Percentiles rank a stretch among this genome's conserved stretches.
phyloP scores from a whole-genome alignment of 2,329 filamentous ascomycete genomes.

The Cadophora malorum region DNA sequence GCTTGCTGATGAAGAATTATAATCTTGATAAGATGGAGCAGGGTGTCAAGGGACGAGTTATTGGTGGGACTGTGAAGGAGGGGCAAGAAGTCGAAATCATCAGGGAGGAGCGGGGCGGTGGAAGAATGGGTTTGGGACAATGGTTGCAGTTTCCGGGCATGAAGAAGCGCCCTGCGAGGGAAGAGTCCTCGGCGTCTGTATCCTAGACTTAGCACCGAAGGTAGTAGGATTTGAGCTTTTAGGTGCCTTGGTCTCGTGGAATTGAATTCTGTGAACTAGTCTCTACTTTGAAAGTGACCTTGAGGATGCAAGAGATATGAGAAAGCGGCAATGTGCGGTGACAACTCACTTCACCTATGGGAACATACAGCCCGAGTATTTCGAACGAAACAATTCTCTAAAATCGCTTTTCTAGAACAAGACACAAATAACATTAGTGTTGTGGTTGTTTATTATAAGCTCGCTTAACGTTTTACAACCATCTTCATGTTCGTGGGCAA shows the following conservation, averaged over 20 bases:
- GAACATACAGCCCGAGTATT: no score
- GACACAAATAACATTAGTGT: no score
- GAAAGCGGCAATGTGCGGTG: no score
- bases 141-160: slow-evolving; percentile 22
- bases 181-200: neutral
- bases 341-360: no score
- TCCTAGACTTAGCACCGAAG: neutral
- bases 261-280: neutral
- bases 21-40: slow-evolving; percentile 49
- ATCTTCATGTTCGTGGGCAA: no score
- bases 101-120: slow-evolving; percentile 6
- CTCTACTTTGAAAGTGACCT: no score
- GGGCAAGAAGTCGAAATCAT: slow-evolving; percentile 2
- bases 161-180: slow-evolving; percentile 11
- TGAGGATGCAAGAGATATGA: no score
- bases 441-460: no score
- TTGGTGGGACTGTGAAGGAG: slow-evolving; percentile 26
- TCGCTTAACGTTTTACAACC: no score
- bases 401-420: no score
- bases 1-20: slow-evolving; percentile 63
- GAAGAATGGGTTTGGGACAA: slow-evolving; percentile 9
- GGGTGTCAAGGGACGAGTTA: slow-evolving; percentile 34
- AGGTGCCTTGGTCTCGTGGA: neutral
- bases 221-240: neutral
- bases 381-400: no score